phyloP scores from a whole-genome alignment of 371 early-diverging fungal species.

The Circinella minor region DNA sequence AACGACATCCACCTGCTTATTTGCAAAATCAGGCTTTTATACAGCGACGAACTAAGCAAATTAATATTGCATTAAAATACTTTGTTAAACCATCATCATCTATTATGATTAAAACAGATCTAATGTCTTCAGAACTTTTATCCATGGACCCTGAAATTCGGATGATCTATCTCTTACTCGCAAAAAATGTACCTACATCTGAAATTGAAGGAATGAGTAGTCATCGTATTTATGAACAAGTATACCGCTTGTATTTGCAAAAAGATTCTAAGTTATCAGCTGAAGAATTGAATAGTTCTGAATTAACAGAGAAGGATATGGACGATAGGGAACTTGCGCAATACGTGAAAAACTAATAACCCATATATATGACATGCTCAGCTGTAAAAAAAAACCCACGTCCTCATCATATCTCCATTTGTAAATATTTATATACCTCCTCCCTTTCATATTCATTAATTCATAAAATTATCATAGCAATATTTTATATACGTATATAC shows the following conservation, averaged over 20 bases:
- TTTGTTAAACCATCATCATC: background rate
- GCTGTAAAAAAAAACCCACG: too few relatives aligned
- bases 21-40: background rate
- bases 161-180: background rate
- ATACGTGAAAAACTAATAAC: background rate
- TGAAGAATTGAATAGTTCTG: background rate
- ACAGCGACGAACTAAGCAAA: background rate
- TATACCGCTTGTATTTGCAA: background rate
- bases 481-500: too few relatives aligned
- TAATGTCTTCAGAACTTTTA: background rate
- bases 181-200: background rate
- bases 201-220: background rate
- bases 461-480: too few relatives aligned
- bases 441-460: too few relatives aligned
- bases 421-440: too few relatives aligned
- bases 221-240: background rate
- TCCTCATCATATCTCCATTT: too few relatives aligned
- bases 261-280: background rate
- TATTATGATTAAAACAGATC: too few relatives aligned
- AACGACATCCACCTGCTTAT: background rate
- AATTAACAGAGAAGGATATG: background rate
- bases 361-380: too few relatives aligned
- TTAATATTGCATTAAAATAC: background rate
- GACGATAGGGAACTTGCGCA: background rate
- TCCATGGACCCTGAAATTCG: background rate